These are phyloP conservation scores for Ceratobasidium sp. DNA, from an alignment of 1,284 basidiomycete genomes.

Conservation along the genomic window DNA sequence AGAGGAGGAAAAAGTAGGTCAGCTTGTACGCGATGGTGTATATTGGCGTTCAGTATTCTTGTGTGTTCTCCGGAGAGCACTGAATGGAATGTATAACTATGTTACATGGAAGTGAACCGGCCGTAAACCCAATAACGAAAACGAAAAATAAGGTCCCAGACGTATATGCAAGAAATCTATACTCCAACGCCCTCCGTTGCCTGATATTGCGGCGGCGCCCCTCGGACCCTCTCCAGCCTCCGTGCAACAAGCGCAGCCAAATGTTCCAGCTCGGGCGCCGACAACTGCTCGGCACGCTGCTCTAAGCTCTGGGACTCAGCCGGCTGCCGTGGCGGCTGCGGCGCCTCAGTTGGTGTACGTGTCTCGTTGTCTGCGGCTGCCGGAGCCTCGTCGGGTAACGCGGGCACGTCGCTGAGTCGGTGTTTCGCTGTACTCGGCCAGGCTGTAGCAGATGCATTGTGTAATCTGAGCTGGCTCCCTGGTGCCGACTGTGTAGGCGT, in stretches of 20 bases:
- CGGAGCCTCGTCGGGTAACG: neutral
- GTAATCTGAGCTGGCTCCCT: neutral
- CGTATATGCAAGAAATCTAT: neutral
- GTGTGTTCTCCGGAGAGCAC: no score
- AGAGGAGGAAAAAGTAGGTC: conserved; percentile 32
- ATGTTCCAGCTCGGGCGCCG: conserved; percentile 25
- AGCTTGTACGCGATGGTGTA: neutral
- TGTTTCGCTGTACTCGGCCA: conserved; percentile 6
- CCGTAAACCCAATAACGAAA: neutral
- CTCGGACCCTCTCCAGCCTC: conserved; percentile 22
- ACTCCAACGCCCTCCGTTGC: conserved; percentile 17
- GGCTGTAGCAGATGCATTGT: neutral
- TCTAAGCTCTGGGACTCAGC: conserved; percentile 3
- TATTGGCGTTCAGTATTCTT: no score
- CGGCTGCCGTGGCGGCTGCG: conserved; percentile 4
- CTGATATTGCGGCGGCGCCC: conserved; percentile 33
- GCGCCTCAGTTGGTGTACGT: no score
- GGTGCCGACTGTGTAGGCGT: no score
- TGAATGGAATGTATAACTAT: neutral
- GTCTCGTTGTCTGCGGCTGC: no score
- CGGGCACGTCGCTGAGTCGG: neutral
- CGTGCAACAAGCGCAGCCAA: conserved; percentile 26
- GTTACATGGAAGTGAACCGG: neutral
- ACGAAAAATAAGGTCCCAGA: neutral
- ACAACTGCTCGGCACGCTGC: conserved; percentile 36